Evolutionary conservation across 2,329 filamentous ascomycete species (phyloP).

Genomic region (Xylariaceae sp.): DNA sequence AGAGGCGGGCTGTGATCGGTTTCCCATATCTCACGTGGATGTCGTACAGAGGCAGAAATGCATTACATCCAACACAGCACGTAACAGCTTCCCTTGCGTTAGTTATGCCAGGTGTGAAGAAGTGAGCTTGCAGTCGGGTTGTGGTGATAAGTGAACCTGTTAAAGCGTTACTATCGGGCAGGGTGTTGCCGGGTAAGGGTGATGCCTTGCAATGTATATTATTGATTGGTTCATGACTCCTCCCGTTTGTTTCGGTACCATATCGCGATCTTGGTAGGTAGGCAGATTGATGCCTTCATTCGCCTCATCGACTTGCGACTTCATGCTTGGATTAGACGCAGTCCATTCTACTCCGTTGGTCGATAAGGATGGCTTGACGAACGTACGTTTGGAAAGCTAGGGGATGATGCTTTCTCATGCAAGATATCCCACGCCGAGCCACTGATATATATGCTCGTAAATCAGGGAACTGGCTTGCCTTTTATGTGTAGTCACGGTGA

Average conservation of each 20-base stretch:
- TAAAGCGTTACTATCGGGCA: background rate
- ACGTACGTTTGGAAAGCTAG: background rate
- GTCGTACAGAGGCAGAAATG: slow-evolving; percentile 1
- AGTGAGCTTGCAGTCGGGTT: background rate
- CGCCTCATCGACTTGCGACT: background rate
- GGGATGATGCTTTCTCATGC: slow-evolving; percentile 2
- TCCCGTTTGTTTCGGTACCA: background rate
- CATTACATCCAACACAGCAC: slow-evolving; percentile 20
- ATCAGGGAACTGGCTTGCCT: background rate
- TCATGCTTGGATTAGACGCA: background rate
- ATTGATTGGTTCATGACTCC: background rate
- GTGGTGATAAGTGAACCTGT: background rate
- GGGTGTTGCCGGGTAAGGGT: background rate
- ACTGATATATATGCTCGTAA: too few species aligned
- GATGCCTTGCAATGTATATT: background rate
- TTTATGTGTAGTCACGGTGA: slow-evolving; percentile 3
- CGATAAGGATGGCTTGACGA: background rate
- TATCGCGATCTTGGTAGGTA: background rate
- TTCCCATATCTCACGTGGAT: background rate
- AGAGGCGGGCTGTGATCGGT: background rate
- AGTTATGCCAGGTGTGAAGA: background rate
- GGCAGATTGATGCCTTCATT: background rate
- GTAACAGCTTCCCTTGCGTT: background rate
- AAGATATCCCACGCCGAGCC: background rate
- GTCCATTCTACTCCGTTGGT: background rate